Percentiles rank a stretch among this genome's conserved stretches.
Evolutionary conservation across 768 basidiomycete species (phyloP).

Genomic region (Epithele typhae): DNA sequence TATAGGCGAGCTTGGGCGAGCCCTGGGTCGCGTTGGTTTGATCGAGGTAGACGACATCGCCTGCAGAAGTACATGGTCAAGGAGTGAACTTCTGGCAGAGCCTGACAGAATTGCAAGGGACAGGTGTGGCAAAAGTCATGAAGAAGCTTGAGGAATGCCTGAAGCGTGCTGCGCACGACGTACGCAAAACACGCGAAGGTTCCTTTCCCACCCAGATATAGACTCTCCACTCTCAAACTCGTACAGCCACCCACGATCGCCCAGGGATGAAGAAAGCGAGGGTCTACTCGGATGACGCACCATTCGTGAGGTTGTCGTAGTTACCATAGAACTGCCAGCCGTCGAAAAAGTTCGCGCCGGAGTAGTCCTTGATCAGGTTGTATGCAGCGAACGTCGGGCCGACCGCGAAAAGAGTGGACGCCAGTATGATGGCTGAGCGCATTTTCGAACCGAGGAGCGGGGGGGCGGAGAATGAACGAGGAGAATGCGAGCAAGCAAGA

Average conservation of each 20-base stretch:
- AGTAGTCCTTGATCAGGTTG: slow-evolving; percentile 33
- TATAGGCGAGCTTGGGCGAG: slow-evolving; percentile 47
- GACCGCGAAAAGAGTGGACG: slow-evolving; percentile 9
- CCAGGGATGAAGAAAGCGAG: no score
- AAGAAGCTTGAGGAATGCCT: no score
- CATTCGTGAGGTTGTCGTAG: slow-evolving; percentile 32
- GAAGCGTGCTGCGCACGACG: no score
- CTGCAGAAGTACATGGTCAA: slow-evolving; percentile 34
- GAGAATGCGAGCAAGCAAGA: neutral
- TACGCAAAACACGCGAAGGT: no score
- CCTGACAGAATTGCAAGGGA: no score
- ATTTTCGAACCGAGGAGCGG: neutral
- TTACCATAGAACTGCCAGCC: slow-evolving; percentile 38
- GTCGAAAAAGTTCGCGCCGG: slow-evolving; percentile 39
- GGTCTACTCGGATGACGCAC: no score
- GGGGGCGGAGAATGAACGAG: neutral
- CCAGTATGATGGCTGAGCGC: slow-evolving; percentile 12
- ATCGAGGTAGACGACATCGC: slow-evolving; percentile 59
- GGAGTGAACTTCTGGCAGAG: no score
- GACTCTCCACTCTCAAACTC: no score
- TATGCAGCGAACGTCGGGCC: slow-evolving; percentile 8
- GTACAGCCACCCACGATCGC: neutral
- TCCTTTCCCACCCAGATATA: no score
- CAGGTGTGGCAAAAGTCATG: no score
- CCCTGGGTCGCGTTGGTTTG: slow-evolving; percentile 35